These are phyloP conservation scores for Amylocystis lapponica DNA, from an alignment of 768 basidiomycete species.

Conservation along the genomic window DNA sequence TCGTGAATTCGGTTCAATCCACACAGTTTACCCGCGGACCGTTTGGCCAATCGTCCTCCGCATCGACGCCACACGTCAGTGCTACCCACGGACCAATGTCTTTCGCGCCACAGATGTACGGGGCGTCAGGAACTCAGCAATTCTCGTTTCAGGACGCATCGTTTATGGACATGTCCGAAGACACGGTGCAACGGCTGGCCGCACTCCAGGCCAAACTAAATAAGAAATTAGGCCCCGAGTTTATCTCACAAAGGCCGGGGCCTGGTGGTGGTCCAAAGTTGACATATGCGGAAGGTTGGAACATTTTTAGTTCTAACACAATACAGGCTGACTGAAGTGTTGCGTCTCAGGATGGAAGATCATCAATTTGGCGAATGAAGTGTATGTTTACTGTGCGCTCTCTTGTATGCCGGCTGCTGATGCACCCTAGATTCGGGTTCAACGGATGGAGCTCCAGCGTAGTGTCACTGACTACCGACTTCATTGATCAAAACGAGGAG, in stretches of 20 bases:
- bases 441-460: constrained; percentile 91
- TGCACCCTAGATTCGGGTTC: constrained; percentile 68
- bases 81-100: no score
- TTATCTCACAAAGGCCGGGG: constrained; percentile 82
- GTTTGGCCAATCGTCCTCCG: constrained; percentile 25
- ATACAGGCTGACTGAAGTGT: not conserved
- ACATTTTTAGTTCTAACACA: no score
- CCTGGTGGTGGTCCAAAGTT: constrained; percentile 86
- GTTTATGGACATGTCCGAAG: constrained; percentile 47
- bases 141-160: constrained; percentile 14
- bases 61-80: constrained; percentile 22
- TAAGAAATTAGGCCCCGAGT: constrained; percentile 92
- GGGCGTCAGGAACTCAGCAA: constrained; percentile 30
- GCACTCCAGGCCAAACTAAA: constrained; percentile 75
- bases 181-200: constrained; percentile 61
- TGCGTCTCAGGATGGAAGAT: constrained; percentile 85
- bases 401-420: not conserved
- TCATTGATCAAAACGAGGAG: constrained; percentile 70
- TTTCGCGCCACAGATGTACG: constrained; percentile 58
- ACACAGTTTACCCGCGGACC: no score
- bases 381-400: constrained; percentile 30
- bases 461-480: constrained; percentile 70
- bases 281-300: constrained; percentile 95
- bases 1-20: no score
- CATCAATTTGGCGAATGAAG: constrained; percentile 96